A percentile compares a stretch with the other conserved stretches of the same genome.
phyloP scores from a whole-genome alignment of 495 filamentous ascomycete genomes.

The Penicillium maclennaniae region DNA sequence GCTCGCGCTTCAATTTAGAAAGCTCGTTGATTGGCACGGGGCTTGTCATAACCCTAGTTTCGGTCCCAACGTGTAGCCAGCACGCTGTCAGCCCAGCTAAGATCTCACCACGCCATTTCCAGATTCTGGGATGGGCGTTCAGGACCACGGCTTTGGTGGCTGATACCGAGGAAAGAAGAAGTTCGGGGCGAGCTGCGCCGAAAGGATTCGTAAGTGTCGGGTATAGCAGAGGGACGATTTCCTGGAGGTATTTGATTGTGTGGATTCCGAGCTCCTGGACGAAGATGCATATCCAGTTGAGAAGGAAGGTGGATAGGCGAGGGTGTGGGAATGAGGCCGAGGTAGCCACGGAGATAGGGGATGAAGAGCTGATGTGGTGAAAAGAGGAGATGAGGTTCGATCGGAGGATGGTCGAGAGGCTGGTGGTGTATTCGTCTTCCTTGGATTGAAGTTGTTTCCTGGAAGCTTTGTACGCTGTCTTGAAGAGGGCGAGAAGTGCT shows the following conservation, averaged over 20 bases:
- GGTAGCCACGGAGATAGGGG: constrained; percentile 42
- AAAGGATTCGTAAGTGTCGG: constrained; percentile 68
- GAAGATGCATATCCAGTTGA: constrained; percentile 51
- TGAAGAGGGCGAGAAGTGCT: constrained; percentile 57
- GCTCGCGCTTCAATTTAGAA: constrained; percentile 38
- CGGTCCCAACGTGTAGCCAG: constrained; percentile 59
- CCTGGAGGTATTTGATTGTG: constrained; percentile 70
- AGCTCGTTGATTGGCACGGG: constrained; percentile 7
- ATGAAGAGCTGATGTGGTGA: constrained; percentile 46
- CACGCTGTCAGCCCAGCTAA: constrained; percentile 59
- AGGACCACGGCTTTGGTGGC: constrained; percentile 58
- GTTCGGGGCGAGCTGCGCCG: constrained; percentile 49
- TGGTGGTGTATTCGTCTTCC: constrained; percentile 18
- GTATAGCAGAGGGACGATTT: constrained; percentile 65
- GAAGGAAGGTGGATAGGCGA: constrained; percentile 49
- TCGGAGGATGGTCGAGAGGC: constrained; percentile 32
- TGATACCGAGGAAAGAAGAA: constrained; percentile 51
- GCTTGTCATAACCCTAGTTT: constrained; percentile 26
- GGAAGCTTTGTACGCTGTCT: constrained; percentile 31
- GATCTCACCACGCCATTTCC: constrained; percentile 62
- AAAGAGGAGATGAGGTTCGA: constrained; percentile 45
- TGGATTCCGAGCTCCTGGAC: constrained; percentile 62
- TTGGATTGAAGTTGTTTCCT: constrained; percentile 9
- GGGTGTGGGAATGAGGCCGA: constrained; percentile 44
- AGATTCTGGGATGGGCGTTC: constrained; percentile 70